Conservation (phyloP, 1,284 basidiomycete species). For the Rhodofomes roseus region DNA sequence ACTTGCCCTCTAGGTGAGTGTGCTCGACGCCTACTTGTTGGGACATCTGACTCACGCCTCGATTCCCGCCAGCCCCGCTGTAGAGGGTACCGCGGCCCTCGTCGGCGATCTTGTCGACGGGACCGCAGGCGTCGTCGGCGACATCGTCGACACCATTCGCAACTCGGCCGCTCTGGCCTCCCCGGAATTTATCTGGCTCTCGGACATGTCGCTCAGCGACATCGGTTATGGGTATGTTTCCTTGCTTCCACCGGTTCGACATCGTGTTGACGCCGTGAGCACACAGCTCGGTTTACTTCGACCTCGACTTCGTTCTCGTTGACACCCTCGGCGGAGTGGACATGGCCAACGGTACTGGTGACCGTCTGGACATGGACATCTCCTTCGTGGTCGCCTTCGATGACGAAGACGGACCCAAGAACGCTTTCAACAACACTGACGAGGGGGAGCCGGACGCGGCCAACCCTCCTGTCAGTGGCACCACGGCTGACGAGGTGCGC, state of each 20-base stretch:
- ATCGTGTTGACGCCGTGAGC: neutral
- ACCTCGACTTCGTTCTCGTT: neutral
- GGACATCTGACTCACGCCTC: neutral
- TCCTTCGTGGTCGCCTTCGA: neutral
- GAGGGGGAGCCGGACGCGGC: no score
- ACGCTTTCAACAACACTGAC: neutral
- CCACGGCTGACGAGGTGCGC: neutral
- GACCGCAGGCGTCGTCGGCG: neutral
- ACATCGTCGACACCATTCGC: neutral
- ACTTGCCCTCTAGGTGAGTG: neutral
- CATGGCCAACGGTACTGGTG: neutral
- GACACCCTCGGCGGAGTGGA: neutral
- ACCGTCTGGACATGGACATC: neutral
- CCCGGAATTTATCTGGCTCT: neutral
- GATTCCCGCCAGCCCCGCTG: neutral
- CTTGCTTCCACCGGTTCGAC: neutral
- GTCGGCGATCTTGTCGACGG: neutral
- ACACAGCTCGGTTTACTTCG: neutral
- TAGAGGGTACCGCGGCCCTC: neutral
- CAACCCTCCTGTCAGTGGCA: no score
- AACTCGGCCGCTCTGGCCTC: neutral
- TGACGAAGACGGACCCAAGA: neutral
- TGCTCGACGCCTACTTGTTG: neutral
- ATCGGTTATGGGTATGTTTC: neutral
- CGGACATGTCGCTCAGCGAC: conserved; percentile 1